phyloP scores from a whole-genome alignment of 2,329 filamentous ascomycete species.

The Epichloe brachyelytri region DNA sequence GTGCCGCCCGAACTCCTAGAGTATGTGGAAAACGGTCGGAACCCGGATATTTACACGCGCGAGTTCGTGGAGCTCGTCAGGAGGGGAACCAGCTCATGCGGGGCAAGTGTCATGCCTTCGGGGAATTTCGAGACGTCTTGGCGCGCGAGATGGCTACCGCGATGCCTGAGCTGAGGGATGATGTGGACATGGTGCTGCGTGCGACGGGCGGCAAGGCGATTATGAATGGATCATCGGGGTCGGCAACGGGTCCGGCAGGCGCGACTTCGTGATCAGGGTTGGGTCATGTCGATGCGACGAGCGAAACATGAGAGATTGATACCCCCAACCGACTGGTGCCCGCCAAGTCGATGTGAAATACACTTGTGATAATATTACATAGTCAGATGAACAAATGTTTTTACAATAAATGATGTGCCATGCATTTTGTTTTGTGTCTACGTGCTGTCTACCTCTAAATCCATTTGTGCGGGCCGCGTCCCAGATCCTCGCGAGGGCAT shows the following conservation, averaged over 20 bases:
- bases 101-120: constrained; percentile 51
- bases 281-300: too few relatives aligned
- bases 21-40: constrained; percentile 59
- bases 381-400: too few relatives aligned
- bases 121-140: constrained; percentile 46
- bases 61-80: constrained; percentile 60
- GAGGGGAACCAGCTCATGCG: constrained; percentile 52
- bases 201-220: constrained; percentile 26
- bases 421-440: constrained; percentile 1
- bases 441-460: constrained; percentile 1
- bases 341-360: too few relatives aligned
- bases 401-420: neutral
- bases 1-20: constrained; percentile 51
- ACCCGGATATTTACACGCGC: constrained; percentile 62
- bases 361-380: too few relatives aligned
- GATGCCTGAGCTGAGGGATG: constrained; percentile 45
- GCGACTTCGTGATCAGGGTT: neutral
- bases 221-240: neutral
- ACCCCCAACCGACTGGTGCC: too few relatives aligned
- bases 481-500: neutral
- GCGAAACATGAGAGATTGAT: too few relatives aligned
- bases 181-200: constrained; percentile 37
- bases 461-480: neutral
- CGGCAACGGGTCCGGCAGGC: neutral
- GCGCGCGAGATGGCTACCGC: constrained; percentile 43